phyloP scores from a whole-genome alignment of 2,329 filamentous ascomycete species.

The Clarireedia paspali region DNA sequence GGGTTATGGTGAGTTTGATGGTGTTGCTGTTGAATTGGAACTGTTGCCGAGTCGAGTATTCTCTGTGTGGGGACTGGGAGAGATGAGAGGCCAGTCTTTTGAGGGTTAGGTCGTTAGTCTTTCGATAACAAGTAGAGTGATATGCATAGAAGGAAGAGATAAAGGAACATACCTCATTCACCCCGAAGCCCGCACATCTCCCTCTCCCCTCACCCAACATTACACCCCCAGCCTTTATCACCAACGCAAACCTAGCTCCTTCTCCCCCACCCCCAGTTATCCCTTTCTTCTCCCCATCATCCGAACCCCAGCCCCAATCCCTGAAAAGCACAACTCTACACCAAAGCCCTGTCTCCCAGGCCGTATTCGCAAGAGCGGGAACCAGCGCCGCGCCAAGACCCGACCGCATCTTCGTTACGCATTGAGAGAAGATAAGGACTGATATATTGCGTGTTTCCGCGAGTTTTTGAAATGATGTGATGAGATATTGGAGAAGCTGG shows the following conservation, averaged over 20 bases:
- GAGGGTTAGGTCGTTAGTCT: slow-evolving; percentile 1
- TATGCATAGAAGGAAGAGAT: not conserved
- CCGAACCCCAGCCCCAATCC: slow-evolving; percentile 56
- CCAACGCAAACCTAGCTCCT: slow-evolving; percentile 52
- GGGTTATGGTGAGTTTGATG: slow-evolving; percentile 6
- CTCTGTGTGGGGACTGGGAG: slow-evolving; percentile 7
- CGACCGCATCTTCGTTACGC: slow-evolving; percentile 69
- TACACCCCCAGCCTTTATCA: slow-evolving; percentile 56
- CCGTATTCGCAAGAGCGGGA: slow-evolving; percentile 64
- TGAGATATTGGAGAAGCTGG: slow-evolving; percentile 47
- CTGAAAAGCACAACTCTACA: slow-evolving; percentile 71
- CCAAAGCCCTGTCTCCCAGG: slow-evolving; percentile 74
- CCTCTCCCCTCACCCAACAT: slow-evolving; percentile 19
- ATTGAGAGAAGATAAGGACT: slow-evolving; percentile 70
- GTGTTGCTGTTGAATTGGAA: not conserved
- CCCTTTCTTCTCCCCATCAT: slow-evolving; percentile 10
- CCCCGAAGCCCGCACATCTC: slow-evolving; percentile 21
- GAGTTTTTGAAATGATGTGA: slow-evolving; percentile 65
- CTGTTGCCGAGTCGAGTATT: slow-evolving; percentile 1
- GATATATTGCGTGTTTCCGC: slow-evolving; percentile 67
- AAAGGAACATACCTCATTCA: slow-evolving; percentile 18
- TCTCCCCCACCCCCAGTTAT: slow-evolving; percentile 23
- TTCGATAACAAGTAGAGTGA: not conserved
- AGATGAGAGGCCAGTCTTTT: slow-evolving; percentile 12
- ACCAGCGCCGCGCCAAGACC: slow-evolving; percentile 61